A percentile compares a stretch with the other conserved stretches of the same genome.
Evolutionary conservation across 164 flowering plant genomes (phyloP).

Genomic region (grape (Vitis vinifera)): ASM3070453v1 NC_081812.1:20718501-20719000

Average conservation of each 20-base stretch:
- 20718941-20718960: background rate
- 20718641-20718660: conserved; percentile 19
- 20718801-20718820: too few species aligned
- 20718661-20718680: background rate
- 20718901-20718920: background rate
- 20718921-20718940: background rate
- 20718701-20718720: conserved; percentile 5
- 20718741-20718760: too few species aligned
- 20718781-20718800: too few species aligned
- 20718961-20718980: too few species aligned
- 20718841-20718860: background rate
- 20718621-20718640: conserved; percentile 5
- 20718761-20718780: too few species aligned
- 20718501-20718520: too few species aligned
- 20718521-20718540: too few species aligned
- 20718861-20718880: background rate
- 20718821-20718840: background rate
- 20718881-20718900: background rate
- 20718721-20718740: too few species aligned
- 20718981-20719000: conserved; percentile 2
- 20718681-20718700: background rate
- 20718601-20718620: background rate
- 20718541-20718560: too few species aligned
- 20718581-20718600: conserved; percentile 1
- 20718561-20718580: background rate